Evolutionary conservation across 139 green algal species (phyloP), one percentile per base, ranked within the genome.

Genomic region (Coccomyxa sp.): DNA sequence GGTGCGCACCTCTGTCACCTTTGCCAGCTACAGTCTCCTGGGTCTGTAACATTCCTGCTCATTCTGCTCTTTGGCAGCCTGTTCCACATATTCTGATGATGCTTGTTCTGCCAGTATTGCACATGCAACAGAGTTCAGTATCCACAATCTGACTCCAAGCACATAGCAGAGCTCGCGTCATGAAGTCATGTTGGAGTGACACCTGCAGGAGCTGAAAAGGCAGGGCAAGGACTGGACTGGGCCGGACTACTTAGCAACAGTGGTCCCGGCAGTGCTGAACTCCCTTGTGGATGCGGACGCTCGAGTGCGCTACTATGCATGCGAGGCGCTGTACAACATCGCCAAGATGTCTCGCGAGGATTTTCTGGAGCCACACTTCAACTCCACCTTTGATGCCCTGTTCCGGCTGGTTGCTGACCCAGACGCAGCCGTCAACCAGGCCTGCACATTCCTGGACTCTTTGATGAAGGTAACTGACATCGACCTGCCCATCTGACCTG

Each of bases 321-420:
- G 90, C 77, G 94, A 84, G 70, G 92, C 95, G 40, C 85, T 99
- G 39, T 99, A 97, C 91, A 99, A 99, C 84, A 95, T 99, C 41
- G 93, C 94, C 73, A 99, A 99, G 87, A 87, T 91, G 14, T 85
- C 91, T 9, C 82, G 93, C 7, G 91, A 92, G 8, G 80, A 82
- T 44, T 98, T 99, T 85, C 5, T 71, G n/a, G 88, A 98, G 8
- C 31, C 83, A 2, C 94, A 95, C 74, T 98, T 99, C 86, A 89
- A 92, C 54, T 89, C 97, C 69, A 89, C 95, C 0, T 98, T 99
- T 79, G 93, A 97, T 73, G 92, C 94, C 24, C 91, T 98, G 41
- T 99, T 98, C 90, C 91, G 87, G 38, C 85, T 97, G 0, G 94
- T 84, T 70, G 87, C 86, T 39, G 92, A 97, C 83, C 31, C 82